Conservation (phyloP, 805 yeast species). For the Lipomyces yamadae region DNA sequence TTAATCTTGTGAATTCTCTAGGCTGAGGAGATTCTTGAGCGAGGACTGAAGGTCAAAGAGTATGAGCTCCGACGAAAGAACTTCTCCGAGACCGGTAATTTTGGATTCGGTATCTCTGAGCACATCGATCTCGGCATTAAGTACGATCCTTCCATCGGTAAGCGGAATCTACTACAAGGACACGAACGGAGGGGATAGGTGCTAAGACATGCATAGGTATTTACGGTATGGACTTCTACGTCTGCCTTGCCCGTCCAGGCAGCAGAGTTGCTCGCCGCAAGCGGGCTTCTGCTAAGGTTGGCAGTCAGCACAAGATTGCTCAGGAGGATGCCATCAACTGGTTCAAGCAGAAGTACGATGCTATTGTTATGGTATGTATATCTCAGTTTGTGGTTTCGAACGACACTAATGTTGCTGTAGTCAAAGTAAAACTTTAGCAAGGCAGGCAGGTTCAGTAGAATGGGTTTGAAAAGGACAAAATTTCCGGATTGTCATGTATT, state of each 20-base stretch:
- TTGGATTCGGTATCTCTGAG: constrained; percentile 99
- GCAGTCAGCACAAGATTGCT: constrained; percentile 88
- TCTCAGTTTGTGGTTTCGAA: background rate
- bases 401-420: constrained; percentile 1
- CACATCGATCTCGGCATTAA: constrained; percentile 99
- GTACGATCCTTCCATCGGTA: constrained; percentile 91
- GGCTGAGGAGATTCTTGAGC: constrained; percentile 98
- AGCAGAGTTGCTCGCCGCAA: constrained; percentile 93
- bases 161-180: background rate
- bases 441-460: background rate
- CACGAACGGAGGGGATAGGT: background rate
- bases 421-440: constrained; percentile 15
- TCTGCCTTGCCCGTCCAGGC: constrained; percentile 99
- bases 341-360: constrained; percentile 99
- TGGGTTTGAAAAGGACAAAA: constrained; percentile 4
- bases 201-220: constrained; percentile 60
- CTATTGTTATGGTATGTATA: constrained; percentile 71
- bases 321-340: constrained; percentile 95
- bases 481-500: constrained; percentile 7
- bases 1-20: constrained; percentile 9
- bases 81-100: constrained; percentile 99
- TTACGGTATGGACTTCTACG: constrained; percentile 99
- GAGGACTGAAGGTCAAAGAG: constrained; percentile 99
- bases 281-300: constrained; percentile 86
- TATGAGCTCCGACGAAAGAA: constrained; percentile 92